A percentile compares a stretch with the other conserved stretches of the same genome.
These are phyloP conservation scores for Balansia obtecta DNA, from an alignment of 2,329 filamentous ascomycete species.

Conservation along the genomic window DNA sequence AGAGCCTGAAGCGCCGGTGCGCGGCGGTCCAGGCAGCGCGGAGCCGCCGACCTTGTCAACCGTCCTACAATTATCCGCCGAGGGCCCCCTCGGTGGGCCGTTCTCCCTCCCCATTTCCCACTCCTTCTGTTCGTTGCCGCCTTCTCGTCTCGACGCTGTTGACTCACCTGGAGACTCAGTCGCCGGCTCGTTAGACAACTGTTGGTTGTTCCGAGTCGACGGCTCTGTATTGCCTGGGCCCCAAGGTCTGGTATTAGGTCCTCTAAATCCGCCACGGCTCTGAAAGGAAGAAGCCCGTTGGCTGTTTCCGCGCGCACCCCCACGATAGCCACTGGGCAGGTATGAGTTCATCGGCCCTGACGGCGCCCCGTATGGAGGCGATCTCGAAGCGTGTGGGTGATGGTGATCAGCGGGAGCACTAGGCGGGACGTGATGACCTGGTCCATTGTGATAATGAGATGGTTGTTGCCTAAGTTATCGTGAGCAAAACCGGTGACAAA, in stretches of 20 bases:
- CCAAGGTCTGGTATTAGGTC: conserved; percentile 61
- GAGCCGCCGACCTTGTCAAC: conserved; percentile 5
- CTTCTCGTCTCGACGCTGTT: not conserved
- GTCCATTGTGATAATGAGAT: conserved; percentile 43
- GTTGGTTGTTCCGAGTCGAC: conserved; percentile 8
- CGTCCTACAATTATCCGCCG: not conserved
- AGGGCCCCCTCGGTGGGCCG: not conserved
- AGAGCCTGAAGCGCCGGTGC: conserved; percentile 25
- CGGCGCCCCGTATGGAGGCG: conserved; percentile 43
- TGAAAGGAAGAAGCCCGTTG: conserved; percentile 47
- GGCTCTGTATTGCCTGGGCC: conserved; percentile 29
- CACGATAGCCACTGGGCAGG: conserved; percentile 31
- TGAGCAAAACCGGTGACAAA: conserved; percentile 5
- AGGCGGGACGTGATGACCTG: conserved; percentile 35
- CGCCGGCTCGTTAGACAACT: conserved; percentile 8
- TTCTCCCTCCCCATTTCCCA: not conserved
- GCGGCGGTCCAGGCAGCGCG: not conserved
- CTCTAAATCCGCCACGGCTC: conserved; percentile 40
- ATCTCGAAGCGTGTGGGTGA: conserved; percentile 33
- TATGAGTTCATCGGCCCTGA: conserved; percentile 44
- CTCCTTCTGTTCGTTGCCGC: not conserved
- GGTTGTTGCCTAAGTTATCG: conserved; percentile 34
- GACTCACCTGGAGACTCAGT: conserved; percentile 11
- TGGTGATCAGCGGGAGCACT: conserved; percentile 42
- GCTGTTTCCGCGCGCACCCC: conserved; percentile 13